phyloP scores from a whole-genome alignment of 1,284 basidiomycete genomes.

The Leccinum fuscescens region DNA sequence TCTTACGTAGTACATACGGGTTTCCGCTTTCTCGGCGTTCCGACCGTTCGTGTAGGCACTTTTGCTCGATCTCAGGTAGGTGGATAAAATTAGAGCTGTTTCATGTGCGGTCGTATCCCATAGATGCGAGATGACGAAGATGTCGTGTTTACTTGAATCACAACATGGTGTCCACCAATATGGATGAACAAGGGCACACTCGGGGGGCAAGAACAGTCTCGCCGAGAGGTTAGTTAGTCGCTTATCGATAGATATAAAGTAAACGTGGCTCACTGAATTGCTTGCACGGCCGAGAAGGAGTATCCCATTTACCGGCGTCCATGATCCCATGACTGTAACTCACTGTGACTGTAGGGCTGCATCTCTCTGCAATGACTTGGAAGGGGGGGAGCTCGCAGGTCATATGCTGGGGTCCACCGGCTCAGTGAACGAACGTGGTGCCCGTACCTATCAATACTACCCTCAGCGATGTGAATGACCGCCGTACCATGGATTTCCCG shows the following conservation, averaged over 20 bases:
- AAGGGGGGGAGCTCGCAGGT: neutral
- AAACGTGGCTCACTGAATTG: too few species aligned
- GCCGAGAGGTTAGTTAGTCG: neutral
- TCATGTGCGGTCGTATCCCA: neutral
- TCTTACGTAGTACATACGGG: neutral
- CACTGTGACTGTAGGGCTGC: too few species aligned
- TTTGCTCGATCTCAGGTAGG: neutral
- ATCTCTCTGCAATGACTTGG: neutral
- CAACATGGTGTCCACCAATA: neutral
- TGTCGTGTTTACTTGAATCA: neutral
- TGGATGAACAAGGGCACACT: neutral
- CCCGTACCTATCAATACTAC: neutral
- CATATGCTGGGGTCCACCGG: too few species aligned
- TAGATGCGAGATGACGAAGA: neutral
- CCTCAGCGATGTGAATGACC: neutral
- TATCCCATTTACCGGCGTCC: too few species aligned
- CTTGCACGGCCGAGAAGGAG: too few species aligned
- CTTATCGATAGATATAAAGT: too few species aligned
- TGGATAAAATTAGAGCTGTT: neutral
- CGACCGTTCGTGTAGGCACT: neutral
- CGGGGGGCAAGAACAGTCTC: neutral
- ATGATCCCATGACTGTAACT: too few species aligned
- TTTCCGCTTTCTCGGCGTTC: neutral
- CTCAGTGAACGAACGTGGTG: neutral
- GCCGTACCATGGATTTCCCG: too few species aligned